phyloP scores from a whole-genome alignment of 805 yeast species.

The Henningerozyma blattae region DNA sequence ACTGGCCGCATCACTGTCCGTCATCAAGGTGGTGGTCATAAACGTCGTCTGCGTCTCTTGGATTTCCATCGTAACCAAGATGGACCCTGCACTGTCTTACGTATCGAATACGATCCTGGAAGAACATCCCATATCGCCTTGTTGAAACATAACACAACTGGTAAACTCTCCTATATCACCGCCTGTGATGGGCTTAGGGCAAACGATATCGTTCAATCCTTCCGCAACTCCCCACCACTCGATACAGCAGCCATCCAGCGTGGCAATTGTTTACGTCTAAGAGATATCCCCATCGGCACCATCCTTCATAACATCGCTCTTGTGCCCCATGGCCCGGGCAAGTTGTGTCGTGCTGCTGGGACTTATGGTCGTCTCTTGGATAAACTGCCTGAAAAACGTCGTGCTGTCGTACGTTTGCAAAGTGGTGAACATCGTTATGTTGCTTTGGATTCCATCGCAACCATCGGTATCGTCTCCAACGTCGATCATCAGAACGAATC shows the following conservation, averaged over 20 bases:
- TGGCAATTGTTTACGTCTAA: slow-evolving; percentile 89
- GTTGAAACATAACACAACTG: slow-evolving; percentile 50
- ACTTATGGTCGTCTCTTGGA: slow-evolving; percentile 81
- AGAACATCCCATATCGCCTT: slow-evolving; percentile 90
- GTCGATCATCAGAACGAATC: slow-evolving; percentile 81
- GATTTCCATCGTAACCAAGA: slow-evolving; percentile 57
- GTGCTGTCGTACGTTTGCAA: slow-evolving; percentile 71
- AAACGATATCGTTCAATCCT: slow-evolving; percentile 85
- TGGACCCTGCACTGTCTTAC: slow-evolving; percentile 68
- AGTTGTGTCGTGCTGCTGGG: slow-evolving; percentile 90
- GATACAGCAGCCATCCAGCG: slow-evolving; percentile 62
- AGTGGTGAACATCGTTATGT: slow-evolving; percentile 93
- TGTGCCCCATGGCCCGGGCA: slow-evolving; percentile 64
- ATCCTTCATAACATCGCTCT: slow-evolving; percentile 81
- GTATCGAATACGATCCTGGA: slow-evolving; percentile 94
- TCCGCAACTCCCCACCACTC: slow-evolving; percentile 76
- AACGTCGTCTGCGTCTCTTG: slow-evolving; percentile 71
- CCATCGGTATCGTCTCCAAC: slow-evolving; percentile 87
- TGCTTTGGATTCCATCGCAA: slow-evolving; percentile 77
- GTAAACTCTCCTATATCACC: slow-evolving; percentile 61
- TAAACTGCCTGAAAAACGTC: slow-evolving; percentile 55
- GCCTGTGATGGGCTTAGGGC: slow-evolving; percentile 90
- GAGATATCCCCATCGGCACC: slow-evolving; percentile 91
- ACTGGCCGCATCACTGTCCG: slow-evolving; percentile 82
- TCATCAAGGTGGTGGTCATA: slow-evolving; percentile 96